Percentiles rank a stretch among this genome's conserved stretches.
These are phyloP conservation scores for Oryza meridionalis DNA, from an alignment of 176 grass and related monocot species.

Conservation along the genomic window DNA sequence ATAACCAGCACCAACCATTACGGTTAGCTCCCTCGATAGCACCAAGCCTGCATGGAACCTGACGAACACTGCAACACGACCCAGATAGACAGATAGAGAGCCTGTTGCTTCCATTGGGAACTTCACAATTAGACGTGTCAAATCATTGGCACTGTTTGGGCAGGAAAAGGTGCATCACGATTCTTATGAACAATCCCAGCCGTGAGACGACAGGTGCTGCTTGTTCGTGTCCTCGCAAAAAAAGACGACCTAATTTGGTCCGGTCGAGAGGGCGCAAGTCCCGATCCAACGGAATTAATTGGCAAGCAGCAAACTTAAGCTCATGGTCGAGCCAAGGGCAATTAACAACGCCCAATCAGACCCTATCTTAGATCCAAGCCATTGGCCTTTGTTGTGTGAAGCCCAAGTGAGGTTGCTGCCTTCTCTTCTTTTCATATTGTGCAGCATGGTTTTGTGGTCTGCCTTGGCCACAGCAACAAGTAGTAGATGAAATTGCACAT, in stretches of 20 bases:
- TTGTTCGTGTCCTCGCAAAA: conserved; percentile 18
- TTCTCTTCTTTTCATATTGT: conserved; percentile 52
- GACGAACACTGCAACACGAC: neutral
- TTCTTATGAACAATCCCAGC: neutral
- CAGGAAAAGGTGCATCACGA: conserved; percentile 29
- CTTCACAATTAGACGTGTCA: conserved; percentile 31
- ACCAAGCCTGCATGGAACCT: neutral
- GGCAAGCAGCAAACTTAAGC: neutral
- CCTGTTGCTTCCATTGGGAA: conserved; percentile 20
- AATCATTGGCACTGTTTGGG: conserved; percentile 42
- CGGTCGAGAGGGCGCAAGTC: conserved; percentile 46
- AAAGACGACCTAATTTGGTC: conserved; percentile 15
- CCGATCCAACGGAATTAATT: conserved; percentile 30
- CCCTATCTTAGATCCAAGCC: conserved; percentile 15
- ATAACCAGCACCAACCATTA: neutral
- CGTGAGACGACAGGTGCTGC: conserved; percentile 11
- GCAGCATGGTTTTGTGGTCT: conserved; percentile 24
- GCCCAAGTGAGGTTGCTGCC: neutral
- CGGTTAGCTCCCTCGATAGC: neutral
- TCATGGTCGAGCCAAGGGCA: neutral
- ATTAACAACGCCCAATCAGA: conserved; percentile 2
- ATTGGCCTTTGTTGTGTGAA: conserved; percentile 20
- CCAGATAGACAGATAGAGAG: neutral
- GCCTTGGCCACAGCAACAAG: conserved; percentile 25
- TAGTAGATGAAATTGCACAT: conserved; percentile 12